Evolutionary conservation across 228 moss, liverwort and hornwort genomes (phyloP).

Genomic region (Sphagnum magellanicum): DNA sequence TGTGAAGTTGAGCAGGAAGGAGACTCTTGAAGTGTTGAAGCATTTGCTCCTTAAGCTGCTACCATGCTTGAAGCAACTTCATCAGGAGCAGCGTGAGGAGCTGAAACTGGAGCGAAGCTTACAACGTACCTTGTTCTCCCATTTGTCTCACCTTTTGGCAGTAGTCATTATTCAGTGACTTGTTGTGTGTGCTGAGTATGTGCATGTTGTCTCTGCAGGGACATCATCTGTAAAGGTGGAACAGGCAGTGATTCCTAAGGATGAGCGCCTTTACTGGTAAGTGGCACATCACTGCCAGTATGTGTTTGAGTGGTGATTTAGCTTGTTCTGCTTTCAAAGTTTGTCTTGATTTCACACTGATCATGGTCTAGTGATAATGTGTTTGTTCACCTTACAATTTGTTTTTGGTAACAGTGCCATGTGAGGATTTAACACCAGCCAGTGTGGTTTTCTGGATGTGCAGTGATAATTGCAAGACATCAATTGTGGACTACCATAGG

Average conservation of each 20-base stretch:
- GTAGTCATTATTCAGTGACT: neutral
- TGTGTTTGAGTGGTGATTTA: neutral
- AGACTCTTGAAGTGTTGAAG: constrained; percentile 35
- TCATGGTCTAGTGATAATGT: neutral
- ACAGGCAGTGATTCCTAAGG: constrained; percentile 30
- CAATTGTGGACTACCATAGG: constrained; percentile 80
- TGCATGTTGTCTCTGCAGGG: constrained; percentile 32
- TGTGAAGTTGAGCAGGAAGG: constrained; percentile 39
- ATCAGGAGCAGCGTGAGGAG: constrained; percentile 61
- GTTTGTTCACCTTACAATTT: neutral
- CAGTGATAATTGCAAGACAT: constrained; percentile 92
- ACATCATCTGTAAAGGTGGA: constrained; percentile 29
- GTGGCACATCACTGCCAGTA: neutral
- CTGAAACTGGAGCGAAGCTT: constrained; percentile 52
- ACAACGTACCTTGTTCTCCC: constrained; percentile 29
- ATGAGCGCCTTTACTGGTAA: constrained; percentile 92
- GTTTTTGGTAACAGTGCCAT: neutral
- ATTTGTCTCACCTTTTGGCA: neutral
- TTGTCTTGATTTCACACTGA: neutral
- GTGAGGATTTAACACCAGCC: neutral
- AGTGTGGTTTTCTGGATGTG: constrained; percentile 3
- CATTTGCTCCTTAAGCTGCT: constrained; percentile 60
- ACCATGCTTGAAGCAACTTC: constrained; percentile 49
- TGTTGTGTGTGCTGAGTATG: neutral
- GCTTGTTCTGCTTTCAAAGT: neutral